phyloP scores from a whole-genome alignment of 1,284 basidiomycete genomes.

The Cutaneotrichosporon sp. region DNA sequence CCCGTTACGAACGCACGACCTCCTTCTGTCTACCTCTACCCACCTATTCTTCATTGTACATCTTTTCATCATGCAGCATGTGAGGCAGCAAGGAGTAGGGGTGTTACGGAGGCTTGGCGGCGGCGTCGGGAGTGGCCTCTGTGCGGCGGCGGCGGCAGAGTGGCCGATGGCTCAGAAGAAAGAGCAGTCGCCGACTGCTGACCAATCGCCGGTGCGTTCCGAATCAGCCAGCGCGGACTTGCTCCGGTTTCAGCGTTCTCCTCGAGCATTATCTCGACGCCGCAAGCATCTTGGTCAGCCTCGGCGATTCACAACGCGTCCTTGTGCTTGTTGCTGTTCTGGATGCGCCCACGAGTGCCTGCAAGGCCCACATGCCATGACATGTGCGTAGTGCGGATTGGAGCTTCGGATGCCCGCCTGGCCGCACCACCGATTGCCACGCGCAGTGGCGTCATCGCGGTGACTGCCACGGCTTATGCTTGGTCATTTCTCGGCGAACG shows the following conservation, averaged over 20 bases:
- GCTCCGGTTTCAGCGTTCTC: not conserved
- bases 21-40: conserved; percentile 4
- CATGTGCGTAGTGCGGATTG: not conserved
- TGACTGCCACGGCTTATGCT: no score
- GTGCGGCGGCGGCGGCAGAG: not conserved
- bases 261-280: not conserved
- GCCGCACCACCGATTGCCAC: no score
- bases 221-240: not conserved
- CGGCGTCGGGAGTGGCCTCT: not conserved
- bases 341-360: not conserved
- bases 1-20: conserved; percentile 4
- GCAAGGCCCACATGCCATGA: not conserved
- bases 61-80: conserved; percentile 8
- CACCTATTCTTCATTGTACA: conserved; percentile 5
- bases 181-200: not conserved
- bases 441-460: no score
- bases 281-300: not conserved
- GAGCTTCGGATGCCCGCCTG: no score
- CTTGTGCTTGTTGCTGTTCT: not conserved
- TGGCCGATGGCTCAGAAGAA: not conserved
- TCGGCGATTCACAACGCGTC: not conserved
- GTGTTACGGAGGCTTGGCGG: not conserved
- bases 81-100: not conserved
- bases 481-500: no score
- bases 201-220: not conserved